Conservation (phyloP, 2,329 filamentous ascomycete species). For the Diaporthe batatas region DNA sequence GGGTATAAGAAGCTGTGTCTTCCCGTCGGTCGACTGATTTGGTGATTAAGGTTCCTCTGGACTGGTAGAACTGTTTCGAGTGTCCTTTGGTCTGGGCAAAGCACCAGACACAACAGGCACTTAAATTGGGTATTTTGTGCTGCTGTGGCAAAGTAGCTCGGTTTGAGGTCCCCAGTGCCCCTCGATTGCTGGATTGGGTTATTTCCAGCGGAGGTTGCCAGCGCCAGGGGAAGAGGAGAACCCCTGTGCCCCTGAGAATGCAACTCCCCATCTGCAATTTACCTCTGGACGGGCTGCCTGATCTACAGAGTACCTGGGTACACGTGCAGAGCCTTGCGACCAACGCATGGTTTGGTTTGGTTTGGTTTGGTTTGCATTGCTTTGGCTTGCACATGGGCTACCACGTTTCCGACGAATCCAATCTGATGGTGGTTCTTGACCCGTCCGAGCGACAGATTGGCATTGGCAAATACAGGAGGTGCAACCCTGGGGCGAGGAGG, state of each 20-base stretch:
- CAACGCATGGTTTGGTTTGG: not conserved
- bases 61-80: conserved; percentile 15
- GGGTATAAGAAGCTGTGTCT: not conserved
- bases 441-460: conserved; percentile 24
- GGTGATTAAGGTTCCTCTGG: not conserved
- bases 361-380: too few species aligned
- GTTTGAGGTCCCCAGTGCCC: conserved; percentile 5
- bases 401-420: conserved; percentile 30
- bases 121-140: not conserved
- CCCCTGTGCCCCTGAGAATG: conserved; percentile 25
- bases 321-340: not conserved
- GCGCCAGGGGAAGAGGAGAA: not conserved
- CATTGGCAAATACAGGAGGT: conserved; percentile 6
- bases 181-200: not conserved
- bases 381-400: not conserved
- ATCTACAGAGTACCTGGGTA: too few species aligned
- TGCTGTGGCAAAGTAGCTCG: conserved; percentile 5
- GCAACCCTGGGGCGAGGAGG: conserved; percentile 7
- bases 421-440: conserved; percentile 7
- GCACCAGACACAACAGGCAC: too few species aligned
- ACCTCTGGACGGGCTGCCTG: not conserved
- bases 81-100: not conserved
- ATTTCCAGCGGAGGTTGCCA: conserved; percentile 8
- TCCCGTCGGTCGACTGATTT: conserved; percentile 2
- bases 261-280: conserved; percentile 13